Evolutionary conservation across 2,329 filamentous ascomycete species (phyloP).

Genomic region (Neofusicoccum ribis): DNA sequence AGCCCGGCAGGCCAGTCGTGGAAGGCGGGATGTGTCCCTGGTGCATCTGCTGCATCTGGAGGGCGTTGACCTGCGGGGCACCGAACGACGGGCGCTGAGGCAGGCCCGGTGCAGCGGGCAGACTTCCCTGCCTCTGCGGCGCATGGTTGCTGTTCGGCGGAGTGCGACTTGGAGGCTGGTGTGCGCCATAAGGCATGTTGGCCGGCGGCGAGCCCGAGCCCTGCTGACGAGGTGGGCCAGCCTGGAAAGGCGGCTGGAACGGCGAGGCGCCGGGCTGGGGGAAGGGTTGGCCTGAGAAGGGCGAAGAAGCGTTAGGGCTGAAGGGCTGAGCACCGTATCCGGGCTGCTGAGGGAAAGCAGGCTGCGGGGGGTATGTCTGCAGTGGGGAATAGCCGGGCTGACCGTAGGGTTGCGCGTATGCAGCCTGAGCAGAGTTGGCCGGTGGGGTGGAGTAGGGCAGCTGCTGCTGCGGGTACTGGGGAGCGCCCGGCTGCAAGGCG

Average conservation of each 20-base stretch:
- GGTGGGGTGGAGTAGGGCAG: constrained; percentile 34
- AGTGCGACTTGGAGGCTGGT: constrained; percentile 43
- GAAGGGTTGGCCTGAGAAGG: constrained; percentile 32
- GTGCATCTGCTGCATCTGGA: constrained; percentile 32
- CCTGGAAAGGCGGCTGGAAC: constrained; percentile 28
- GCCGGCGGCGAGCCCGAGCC: constrained; percentile 26
- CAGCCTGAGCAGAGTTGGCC: constrained; percentile 30
- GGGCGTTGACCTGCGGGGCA: constrained; percentile 50
- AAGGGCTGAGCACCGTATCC: constrained; percentile 26
- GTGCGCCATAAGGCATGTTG: constrained; percentile 45
- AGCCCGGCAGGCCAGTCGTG: constrained; percentile 9
- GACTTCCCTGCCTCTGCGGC: constrained; percentile 48
- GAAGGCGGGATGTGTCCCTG: constrained; percentile 24
- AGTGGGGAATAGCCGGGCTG: constrained; percentile 29
- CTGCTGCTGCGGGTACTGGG: constrained; percentile 18
- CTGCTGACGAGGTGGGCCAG: constrained; percentile 25
- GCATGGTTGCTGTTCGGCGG: constrained; percentile 29
- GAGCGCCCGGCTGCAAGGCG: constrained; percentile 5
- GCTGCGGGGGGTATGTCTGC: constrained; percentile 21
- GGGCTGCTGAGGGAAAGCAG: constrained; percentile 18
- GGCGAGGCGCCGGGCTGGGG: constrained; percentile 31
- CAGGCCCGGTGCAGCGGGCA: constrained; percentile 58
- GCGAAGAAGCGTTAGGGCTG: constrained; percentile 32
- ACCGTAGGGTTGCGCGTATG: constrained; percentile 44
- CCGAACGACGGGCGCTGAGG: constrained; percentile 62